phyloP scores from a whole-genome alignment of 257 asterid genomes.

The Solanum piurae region DNA sequence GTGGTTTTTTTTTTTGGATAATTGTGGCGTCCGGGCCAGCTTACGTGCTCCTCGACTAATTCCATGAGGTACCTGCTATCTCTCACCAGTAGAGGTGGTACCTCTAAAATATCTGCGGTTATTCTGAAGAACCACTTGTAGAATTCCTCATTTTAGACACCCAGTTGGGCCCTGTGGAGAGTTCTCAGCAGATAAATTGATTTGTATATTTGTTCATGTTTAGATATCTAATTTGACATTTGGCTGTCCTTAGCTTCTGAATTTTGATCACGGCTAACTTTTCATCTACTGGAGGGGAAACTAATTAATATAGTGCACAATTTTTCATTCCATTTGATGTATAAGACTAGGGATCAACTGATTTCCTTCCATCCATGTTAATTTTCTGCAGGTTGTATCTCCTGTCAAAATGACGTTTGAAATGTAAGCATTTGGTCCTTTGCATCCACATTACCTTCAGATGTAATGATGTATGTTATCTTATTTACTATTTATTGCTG shows the following conservation, averaged over 20 bases:
- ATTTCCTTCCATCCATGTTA: background rate
- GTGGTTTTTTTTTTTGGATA: background rate
- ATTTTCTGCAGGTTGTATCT: conserved; percentile 61
- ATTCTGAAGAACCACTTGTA: background rate
- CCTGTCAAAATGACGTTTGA: conserved; percentile 95
- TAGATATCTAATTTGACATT: background rate
- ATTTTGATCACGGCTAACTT: background rate
- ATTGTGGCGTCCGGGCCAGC: background rate
- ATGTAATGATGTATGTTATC: background rate
- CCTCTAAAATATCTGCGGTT: background rate
- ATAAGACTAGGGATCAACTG: background rate
- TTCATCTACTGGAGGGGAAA: background rate
- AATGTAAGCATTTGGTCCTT: conserved; percentile 43
- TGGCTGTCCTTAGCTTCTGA: background rate
- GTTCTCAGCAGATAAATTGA: background rate
- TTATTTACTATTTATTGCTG: conserved; percentile 10
- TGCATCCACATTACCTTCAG: conserved; percentile 2
- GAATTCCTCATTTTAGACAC: background rate
- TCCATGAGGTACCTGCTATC: background rate
- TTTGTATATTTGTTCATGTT: background rate
- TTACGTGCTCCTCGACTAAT: background rate
- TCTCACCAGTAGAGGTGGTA: background rate
- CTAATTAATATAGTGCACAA: background rate
- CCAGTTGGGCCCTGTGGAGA: background rate
- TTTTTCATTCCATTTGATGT: background rate